Conservation (phyloP, 768 basidiomycete species). For the Dioszegia crocea region DNA sequence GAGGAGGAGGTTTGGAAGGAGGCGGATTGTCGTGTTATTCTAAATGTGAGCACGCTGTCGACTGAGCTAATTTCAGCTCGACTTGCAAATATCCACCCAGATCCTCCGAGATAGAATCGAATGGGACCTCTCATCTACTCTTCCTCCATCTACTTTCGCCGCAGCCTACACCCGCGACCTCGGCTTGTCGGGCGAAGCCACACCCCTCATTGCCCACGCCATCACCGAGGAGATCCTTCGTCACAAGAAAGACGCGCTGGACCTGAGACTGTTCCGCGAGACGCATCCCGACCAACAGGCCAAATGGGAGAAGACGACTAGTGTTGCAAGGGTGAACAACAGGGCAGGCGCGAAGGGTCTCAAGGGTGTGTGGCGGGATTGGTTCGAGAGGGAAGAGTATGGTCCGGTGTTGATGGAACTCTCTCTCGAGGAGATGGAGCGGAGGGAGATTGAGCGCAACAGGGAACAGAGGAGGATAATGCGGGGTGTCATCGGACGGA, state of each 20-base stretch:
- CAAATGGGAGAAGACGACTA: constrained; percentile 65
- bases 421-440: constrained; percentile 84
- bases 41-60: constrained; percentile 49
- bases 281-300: constrained; percentile 58
- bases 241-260: constrained; percentile 90
- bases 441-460: constrained; percentile 71
- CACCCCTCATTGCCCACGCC: constrained; percentile 85
- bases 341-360: constrained; percentile 70
- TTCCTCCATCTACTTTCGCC: constrained; percentile 84
- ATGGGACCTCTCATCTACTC: constrained; percentile 80
- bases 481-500: constrained; percentile 17
- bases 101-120: constrained; percentile 94
- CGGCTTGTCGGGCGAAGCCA: constrained; percentile 79
- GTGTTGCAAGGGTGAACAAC: constrained; percentile 58
- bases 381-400: constrained; percentile 87
- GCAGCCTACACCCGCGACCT: constrained; percentile 74
- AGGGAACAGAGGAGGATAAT: constrained; percentile 41
- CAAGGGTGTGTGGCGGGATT: constrained; percentile 90
- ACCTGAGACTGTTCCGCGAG: constrained; percentile 76
- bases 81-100: constrained; percentile 89
- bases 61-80: constrained; percentile 62
- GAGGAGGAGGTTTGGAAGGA: constrained; percentile 41
- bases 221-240: constrained; percentile 91
- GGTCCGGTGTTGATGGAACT: constrained; percentile 81
- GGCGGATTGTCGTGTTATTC: constrained; percentile 51